A percentile compares a stretch with the other conserved stretches of the same genome.
Evolutionary conservation across 257 asterid species (phyloP).

Genomic region (Nicotiana tabacum): DNA sequence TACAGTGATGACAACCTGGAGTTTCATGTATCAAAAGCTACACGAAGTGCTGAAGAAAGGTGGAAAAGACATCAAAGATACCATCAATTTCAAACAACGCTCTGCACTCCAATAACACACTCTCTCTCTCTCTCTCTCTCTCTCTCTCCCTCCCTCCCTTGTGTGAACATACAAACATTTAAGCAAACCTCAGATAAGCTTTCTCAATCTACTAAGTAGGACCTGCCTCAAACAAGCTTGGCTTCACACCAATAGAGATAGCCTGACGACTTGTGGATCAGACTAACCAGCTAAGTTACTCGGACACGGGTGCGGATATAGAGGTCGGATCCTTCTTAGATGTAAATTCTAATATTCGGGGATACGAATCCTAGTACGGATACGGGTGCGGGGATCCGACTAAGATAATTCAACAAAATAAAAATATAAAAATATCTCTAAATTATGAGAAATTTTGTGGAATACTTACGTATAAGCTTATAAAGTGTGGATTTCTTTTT

Average conservation of each 20-base stretch:
- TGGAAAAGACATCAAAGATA: neutral
- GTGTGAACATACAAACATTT: neutral
- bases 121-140: too few species aligned
- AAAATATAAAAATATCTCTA: too few species aligned
- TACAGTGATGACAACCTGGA: neutral
- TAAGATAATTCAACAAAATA: too few species aligned
- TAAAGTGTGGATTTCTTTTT: too few species aligned
- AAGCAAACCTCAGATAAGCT: neutral
- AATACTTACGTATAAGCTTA: too few species aligned
- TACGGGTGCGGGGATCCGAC: too few species aligned
- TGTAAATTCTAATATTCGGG: too few species aligned
- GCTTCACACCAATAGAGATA: slow-evolving; percentile 3
- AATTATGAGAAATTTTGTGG: too few species aligned
- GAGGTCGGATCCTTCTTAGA: too few species aligned
- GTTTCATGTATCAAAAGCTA: slow-evolving; percentile 5
- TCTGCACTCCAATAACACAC: neutral
- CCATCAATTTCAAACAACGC: neutral
- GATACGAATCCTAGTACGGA: too few species aligned
- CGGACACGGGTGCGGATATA: too few species aligned
- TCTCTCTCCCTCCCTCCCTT: neutral
- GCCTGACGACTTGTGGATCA: neutral
- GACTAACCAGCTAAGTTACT: neutral
- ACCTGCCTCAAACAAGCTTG: neutral
- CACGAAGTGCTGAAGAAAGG: neutral
- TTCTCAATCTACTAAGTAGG: neutral